phyloP scores from a whole-genome alignment of 495 filamentous ascomycete genomes.

The Penicillium pancosmium region DNA sequence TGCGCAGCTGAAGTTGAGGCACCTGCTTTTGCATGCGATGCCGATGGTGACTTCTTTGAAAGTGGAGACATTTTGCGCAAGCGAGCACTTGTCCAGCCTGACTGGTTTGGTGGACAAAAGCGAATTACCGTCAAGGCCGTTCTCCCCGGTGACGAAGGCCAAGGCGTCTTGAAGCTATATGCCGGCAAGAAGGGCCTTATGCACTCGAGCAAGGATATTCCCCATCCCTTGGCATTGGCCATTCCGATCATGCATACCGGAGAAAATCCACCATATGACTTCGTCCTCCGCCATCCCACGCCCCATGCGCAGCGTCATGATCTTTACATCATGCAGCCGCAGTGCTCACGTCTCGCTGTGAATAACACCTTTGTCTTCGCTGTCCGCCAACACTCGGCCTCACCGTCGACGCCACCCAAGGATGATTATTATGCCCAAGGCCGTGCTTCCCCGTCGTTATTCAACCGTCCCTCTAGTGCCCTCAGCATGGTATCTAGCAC shows the following conservation, averaged over 20 bases:
- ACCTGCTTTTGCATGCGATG: slow-evolving; percentile 74
- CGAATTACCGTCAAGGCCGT: slow-evolving; percentile 91
- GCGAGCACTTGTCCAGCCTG: slow-evolving; percentile 84
- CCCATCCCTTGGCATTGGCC: slow-evolving; percentile 88
- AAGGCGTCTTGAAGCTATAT: slow-evolving; percentile 89
- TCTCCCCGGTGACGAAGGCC: slow-evolving; percentile 85
- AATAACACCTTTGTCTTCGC: slow-evolving; percentile 99
- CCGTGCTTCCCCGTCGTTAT: slow-evolving; percentile 66
- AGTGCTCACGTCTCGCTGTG: slow-evolving; percentile 80
- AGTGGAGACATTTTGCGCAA: slow-evolving; percentile 86
- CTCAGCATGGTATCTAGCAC: slow-evolving; percentile 72
- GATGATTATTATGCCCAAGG: slow-evolving; percentile 45
- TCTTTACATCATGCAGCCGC: slow-evolving; percentile 93
- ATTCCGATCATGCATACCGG: slow-evolving; percentile 88
- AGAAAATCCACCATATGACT: slow-evolving; percentile 91
- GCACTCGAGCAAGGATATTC: slow-evolving; percentile 93
- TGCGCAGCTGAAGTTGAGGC: slow-evolving; percentile 93
- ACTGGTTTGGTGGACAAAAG: slow-evolving; percentile 86
- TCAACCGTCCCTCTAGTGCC: slow-evolving; percentile 73
- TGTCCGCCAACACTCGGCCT: slow-evolving; percentile 88
- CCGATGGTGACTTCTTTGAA: slow-evolving; percentile 91
- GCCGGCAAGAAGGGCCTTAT: slow-evolving; percentile 92
- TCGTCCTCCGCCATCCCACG: slow-evolving; percentile 89
- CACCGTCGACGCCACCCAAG: slow-evolving; percentile 49
- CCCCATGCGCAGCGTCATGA: slow-evolving; percentile 96